A percentile compares a stretch with the other conserved stretches of the same genome.
Conservation (phyloP, 495 filamentous ascomycete species). For the Viridothelium virens region DNA sequence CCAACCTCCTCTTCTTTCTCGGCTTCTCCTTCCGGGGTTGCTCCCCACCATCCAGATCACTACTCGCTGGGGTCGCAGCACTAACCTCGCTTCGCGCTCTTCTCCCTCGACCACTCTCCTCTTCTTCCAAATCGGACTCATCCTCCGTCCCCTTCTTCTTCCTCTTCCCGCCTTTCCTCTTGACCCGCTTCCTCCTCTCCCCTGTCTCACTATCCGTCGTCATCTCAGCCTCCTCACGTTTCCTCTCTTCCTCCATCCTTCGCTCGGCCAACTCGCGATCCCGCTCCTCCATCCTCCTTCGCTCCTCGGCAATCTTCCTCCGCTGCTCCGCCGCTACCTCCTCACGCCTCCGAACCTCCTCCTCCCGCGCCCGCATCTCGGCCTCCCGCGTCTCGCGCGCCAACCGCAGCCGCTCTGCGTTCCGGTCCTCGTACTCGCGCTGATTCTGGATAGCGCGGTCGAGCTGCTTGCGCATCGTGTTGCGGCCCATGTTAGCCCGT, state of each 20-base stretch:
- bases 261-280: conserved; percentile 62
- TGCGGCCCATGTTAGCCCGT: conserved; percentile 90
- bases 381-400: conserved; percentile 70
- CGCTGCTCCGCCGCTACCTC: conserved; percentile 62
- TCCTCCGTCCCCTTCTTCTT: conserved; percentile 59
- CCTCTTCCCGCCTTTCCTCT: conserved; percentile 46
- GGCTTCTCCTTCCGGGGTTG: conserved; percentile 25
- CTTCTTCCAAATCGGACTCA: conserved; percentile 46
- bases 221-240: conserved; percentile 60
- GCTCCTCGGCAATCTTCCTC: conserved; percentile 71
- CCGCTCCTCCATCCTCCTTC: conserved; percentile 66
- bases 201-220: conserved; percentile 72
- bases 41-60: conserved; percentile 20
- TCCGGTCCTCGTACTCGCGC: conserved; percentile 86
- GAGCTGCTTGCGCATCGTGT: conserved; percentile 86
- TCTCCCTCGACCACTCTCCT: conserved; percentile 22
- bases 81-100: conserved; percentile 22
- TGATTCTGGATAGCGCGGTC: conserved; percentile 76
- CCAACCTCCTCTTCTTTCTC: conserved; percentile 34
- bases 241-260: conserved; percentile 64
- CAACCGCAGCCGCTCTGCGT: conserved; percentile 69
- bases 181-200: conserved; percentile 63
- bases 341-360: conserved; percentile 56
- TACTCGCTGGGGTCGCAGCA: conserved; percentile 19
- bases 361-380: conserved; percentile 65